Base-by-base conservation (phyloP, 1,139 yeast species). In the Saccharomyces hybrid region DNA sequence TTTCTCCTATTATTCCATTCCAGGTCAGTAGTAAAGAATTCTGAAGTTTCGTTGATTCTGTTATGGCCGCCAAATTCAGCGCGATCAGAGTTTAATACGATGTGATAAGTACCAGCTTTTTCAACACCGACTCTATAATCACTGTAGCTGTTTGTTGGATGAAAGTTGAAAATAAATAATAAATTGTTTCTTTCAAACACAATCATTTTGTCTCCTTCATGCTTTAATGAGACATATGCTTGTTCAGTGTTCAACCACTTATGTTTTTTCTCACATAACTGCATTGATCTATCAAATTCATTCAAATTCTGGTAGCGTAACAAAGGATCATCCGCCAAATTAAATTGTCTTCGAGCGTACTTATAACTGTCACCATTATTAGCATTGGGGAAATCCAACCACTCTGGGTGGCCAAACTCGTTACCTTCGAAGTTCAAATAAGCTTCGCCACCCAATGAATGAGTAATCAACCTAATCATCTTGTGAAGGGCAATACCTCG, bases 361-460 rank as follows among this genome's bases (percentile, higher is more conserved):
- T 88, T 95, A 73, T 88, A 93, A 21, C 95, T 85, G 70, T 90
- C 91, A 42, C 79, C 78, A 71, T 93, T 93, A 49, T 97, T 97
- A 47, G 61, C 86, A 63, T 97, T 82, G 11, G 99, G 99, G 78
- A 93, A 93, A 71, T 93, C 99, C 51, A 93, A 79, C 99, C 99
- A 93, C 70, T 93, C 99, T 2, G 99, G 99, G 66, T 93, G 99
- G 14, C 99, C 99, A 74, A 93, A 93, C 73, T 93, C 99, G 67
- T 93, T 93, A 55, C 99, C 99, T 75, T 91, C 98, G 67, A 93
- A 93, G 68, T 90, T 91, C 66, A 93, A 79, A 69, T 91, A 93
- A 0, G 96, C 97, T 71, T 93, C 98, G 56, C 99, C 99, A 51
- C 98, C 98, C 27, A 93, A 76, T 0, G 93, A 75, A 66, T 88